Evolutionary conservation across 441 rosid genomes (phyloP), one percentile per base, ranked within the genome.

Genomic region (Syzygium malaccense): DNA sequence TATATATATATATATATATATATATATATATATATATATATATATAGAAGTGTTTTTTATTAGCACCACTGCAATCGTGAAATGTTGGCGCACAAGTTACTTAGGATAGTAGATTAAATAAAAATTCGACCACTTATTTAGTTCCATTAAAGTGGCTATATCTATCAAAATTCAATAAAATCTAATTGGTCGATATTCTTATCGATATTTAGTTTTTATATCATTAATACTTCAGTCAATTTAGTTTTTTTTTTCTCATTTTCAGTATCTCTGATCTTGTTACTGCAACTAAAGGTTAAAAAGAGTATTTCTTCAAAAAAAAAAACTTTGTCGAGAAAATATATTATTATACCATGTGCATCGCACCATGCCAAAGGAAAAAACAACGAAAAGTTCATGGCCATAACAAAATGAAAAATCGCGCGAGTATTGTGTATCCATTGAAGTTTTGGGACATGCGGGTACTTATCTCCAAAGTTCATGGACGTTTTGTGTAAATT

Each of bases 201-300:
- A 33, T 33, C 0, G 7, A 0, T 20, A 10, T 33, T 9, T 4
- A 33, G 0, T 18, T 19, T 33, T 33, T 68, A 33, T 33, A 5
- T 33, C 45, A 9, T 33, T 14, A 33, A 33, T 33, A 20, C 23
- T 33, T 14, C 26, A 33, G 14, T 19, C 9, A 68, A 68, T 32
- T 57, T 57, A 8, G 4, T 33, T 3, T 19, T 68, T 19, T 68
- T 68, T 0, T n/a, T n/a, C 28, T 68, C 2, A 10, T 33, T 32
- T 11, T 32, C 13, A 2, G 7, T 68, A 9, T 5, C 33, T 33
- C 79, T 23, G 45, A 68, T 62, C 14, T 8, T 7, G 4, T 62
- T 14, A 14, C 68, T 2, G 0, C 37, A 30, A 64, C 30, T 64
- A 64, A 30, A 8, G 8, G 17, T 64, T 7, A 30, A 64, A 62